Evolutionary conservation across 257 asterid genomes (phyloP).

Genomic region (Penstemon davidsonii): DNA sequence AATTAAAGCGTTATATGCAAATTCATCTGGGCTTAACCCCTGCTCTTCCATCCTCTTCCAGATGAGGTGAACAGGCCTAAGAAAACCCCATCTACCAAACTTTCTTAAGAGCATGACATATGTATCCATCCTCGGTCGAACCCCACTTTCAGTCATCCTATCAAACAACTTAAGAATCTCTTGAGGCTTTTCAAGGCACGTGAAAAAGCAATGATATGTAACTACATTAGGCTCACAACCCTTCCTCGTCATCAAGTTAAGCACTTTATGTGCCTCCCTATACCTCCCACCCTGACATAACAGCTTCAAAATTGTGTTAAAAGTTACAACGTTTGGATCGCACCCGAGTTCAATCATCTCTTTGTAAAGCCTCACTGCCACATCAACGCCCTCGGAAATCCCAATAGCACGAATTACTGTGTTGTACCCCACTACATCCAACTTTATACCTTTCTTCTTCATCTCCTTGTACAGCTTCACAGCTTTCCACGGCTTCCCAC

Average conservation of each 20-base stretch:
- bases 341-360: constrained; percentile 81
- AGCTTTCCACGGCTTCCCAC: constrained; percentile 88
- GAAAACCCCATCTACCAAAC: constrained; percentile 97
- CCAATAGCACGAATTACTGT: constrained; percentile 80
- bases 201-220: constrained; percentile 73
- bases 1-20: constrained; percentile 82
- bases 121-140: constrained; percentile 77
- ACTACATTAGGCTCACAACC: constrained; percentile 66
- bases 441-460: constrained; percentile 64
- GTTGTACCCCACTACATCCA: constrained; percentile 80
- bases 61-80: constrained; percentile 64
- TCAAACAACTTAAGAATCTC: constrained; percentile 73
- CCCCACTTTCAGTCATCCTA: constrained; percentile 71
- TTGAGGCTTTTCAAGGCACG: constrained; percentile 70
- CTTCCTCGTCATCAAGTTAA: constrained; percentile 58
- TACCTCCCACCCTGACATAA: constrained; percentile 82
- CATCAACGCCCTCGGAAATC: constrained; percentile 74
- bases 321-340: constrained; percentile 67
- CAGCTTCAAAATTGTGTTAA: constrained; percentile 72
- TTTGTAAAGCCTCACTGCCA: constrained; percentile 59
- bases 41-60: constrained; percentile 79
- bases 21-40: constrained; percentile 81
- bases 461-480: constrained; percentile 81
- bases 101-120: constrained; percentile 91
- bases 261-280: constrained; percentile 58